Evolutionary conservation across 352 stramenopile genomes (phyloP).

Genomic region (Phytophthora multivora): DNA sequence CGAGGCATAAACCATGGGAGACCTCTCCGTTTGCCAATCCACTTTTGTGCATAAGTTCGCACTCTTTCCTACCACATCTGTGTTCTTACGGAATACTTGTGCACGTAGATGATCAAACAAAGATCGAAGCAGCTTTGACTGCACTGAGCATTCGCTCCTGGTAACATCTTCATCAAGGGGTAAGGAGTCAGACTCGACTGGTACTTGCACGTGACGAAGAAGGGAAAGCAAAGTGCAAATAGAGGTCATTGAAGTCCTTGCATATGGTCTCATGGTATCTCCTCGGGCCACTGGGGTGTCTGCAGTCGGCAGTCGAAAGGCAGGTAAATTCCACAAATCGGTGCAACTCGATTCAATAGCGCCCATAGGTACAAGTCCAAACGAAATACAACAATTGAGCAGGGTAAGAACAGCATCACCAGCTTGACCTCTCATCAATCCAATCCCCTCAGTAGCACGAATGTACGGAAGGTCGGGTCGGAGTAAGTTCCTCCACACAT

Average conservation of each 20-base stretch:
- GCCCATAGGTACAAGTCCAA: slow-evolving; percentile 41
- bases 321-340: slow-evolving; percentile 52
- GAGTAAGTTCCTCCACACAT: slow-evolving; percentile 53
- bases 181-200: slow-evolving; percentile 3
- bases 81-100: slow-evolving; percentile 33
- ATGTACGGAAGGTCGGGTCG: slow-evolving; percentile 59
- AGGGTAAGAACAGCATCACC: slow-evolving; percentile 59
- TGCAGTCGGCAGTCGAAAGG: slow-evolving; percentile 38
- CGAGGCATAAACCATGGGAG: slow-evolving; percentile 40
- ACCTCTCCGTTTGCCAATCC: slow-evolving; percentile 42
- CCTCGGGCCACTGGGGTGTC: slow-evolving; percentile 28
- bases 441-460: slow-evolving; percentile 49
- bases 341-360: slow-evolving; percentile 36
- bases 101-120: slow-evolving; percentile 44
- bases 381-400: slow-evolving; percentile 52
- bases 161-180: slow-evolving; percentile 15
- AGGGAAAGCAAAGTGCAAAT: slow-evolving; percentile 36
- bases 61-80: slow-evolving; percentile 4
- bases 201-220: slow-evolving; percentile 37
- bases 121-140: slow-evolving; percentile 37
- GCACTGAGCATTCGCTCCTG: slow-evolving; percentile 15
- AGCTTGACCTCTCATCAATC: slow-evolving; percentile 43
- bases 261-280: slow-evolving; percentile 32
- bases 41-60: slow-evolving; percentile 33
- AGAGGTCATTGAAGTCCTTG: slow-evolving; percentile 41